These are phyloP conservation scores for Pythium aristosporum DNA, from an alignment of 352 stramenopile species.

Conservation along the genomic window DNA sequence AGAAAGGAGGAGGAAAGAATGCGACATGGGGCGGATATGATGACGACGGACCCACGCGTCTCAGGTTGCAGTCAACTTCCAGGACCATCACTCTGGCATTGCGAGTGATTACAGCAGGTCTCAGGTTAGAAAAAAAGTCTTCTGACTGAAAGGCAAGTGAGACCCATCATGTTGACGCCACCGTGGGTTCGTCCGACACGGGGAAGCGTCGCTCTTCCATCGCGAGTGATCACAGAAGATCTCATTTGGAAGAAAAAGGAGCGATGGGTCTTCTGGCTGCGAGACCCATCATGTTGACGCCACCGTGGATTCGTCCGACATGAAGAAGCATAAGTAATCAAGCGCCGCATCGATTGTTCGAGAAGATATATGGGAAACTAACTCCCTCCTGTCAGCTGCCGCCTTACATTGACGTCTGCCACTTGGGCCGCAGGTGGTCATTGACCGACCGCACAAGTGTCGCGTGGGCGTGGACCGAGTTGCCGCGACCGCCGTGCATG, in stretches of 20 bases:
- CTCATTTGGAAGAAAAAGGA: too few species aligned
- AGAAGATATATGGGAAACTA: background rate
- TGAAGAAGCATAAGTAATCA: background rate
- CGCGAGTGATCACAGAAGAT: too few species aligned
- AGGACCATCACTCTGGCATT: conserved; percentile 13
- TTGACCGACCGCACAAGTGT: conserved; percentile 75
- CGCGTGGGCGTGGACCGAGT: conserved; percentile 56
- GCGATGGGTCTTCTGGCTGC: too few species aligned
- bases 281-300: background rate
- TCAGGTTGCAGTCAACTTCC: conserved; percentile 4
- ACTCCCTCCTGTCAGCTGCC: background rate
- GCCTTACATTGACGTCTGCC: conserved; percentile 70
- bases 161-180: conserved; percentile 1
- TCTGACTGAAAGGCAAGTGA: too few species aligned
- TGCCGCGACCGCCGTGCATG: conserved; percentile 75
- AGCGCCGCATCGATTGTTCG: background rate
- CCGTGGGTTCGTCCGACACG: conserved; percentile 1
- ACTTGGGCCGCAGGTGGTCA: conserved; percentile 81
- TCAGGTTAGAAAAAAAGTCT: background rate
- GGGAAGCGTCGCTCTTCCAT: too few species aligned
- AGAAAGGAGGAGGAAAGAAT: background rate
- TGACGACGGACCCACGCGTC: conserved; percentile 6
- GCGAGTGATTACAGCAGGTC: background rate
- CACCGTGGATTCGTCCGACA: conserved; percentile 1
- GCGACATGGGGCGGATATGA: conserved; percentile 1